phyloP scores from a whole-genome alignment of 805 yeast species.

The Ogataea trehaloabstinens region DNA sequence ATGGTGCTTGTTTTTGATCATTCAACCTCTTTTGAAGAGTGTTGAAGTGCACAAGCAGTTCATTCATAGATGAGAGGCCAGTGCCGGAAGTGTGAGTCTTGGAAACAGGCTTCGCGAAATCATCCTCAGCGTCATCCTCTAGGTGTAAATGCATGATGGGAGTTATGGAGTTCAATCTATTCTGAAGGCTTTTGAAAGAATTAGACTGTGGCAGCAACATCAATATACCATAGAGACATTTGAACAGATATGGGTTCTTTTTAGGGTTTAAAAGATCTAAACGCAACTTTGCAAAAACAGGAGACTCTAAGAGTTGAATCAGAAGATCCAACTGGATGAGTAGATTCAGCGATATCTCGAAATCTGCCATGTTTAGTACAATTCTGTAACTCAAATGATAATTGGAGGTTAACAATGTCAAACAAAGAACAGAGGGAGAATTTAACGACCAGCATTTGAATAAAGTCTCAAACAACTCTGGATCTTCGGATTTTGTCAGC shows the following conservation, averaged over 20 bases:
- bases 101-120: not conserved
- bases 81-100: not conserved
- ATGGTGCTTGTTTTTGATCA: slow-evolving; percentile 11
- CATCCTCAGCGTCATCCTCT: slow-evolving; percentile 26
- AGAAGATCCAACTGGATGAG: slow-evolving; percentile 85
- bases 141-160: slow-evolving; percentile 32
- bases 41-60: slow-evolving; percentile 45
- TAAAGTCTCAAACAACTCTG: slow-evolving; percentile 60
- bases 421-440: slow-evolving; percentile 81
- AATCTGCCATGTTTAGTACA: slow-evolving; percentile 73
- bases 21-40: slow-evolving; percentile 42
- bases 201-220: slow-evolving; percentile 94
- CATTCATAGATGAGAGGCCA: slow-evolving; percentile 19
- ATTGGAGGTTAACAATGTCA: slow-evolving; percentile 82
- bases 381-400: slow-evolving; percentile 87
- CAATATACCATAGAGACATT: slow-evolving; percentile 84
- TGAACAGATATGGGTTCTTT: slow-evolving; percentile 73
- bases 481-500: slow-evolving; percentile 35
- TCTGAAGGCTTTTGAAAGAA: slow-evolving; percentile 79
- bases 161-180: slow-evolving; percentile 64
- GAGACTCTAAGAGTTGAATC: slow-evolving; percentile 88
- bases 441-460: slow-evolving; percentile 92
- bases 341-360: slow-evolving; percentile 75
- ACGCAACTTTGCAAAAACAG: slow-evolving; percentile 83
- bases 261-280: slow-evolving; percentile 88